These are phyloP conservation scores for Pneumocystis murina DNA, from an alignment of 1,139 yeast genomes.

Conservation along the genomic window DNA sequence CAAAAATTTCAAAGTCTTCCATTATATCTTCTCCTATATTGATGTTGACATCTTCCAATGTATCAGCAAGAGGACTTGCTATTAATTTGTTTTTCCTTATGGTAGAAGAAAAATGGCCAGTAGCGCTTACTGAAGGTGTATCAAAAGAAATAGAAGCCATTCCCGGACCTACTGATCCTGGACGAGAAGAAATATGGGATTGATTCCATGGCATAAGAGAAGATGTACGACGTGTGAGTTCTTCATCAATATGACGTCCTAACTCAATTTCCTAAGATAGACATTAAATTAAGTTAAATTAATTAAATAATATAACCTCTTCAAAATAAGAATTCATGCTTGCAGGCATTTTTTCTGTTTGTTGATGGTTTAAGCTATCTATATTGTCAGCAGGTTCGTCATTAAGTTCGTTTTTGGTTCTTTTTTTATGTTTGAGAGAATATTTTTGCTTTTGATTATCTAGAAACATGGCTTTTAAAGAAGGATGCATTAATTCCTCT, in stretches of 20 bases:
- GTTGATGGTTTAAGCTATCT: neutral
- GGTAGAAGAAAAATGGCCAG: neutral
- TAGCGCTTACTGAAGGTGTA: neutral
- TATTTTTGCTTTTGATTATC: neutral
- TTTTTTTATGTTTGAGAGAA: neutral
- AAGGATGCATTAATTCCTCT: neutral
- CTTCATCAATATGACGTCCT: neutral
- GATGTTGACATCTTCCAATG: neutral
- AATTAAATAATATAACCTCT: neutral
- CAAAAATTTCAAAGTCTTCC: conserved; percentile 1
- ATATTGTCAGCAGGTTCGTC: neutral
- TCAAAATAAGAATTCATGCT: neutral
- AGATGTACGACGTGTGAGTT: neutral
- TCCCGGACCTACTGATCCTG: neutral
- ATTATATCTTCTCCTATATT: neutral
- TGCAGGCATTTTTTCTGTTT: neutral
- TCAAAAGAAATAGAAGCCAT: neutral
- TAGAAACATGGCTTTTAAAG: neutral
- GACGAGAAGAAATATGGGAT: neutral
- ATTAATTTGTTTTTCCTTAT: neutral
- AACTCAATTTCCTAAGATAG: neutral
- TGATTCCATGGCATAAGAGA: conserved; percentile 2
- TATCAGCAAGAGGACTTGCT: neutral
- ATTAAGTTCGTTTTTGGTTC: neutral
- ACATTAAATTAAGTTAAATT: neutral